phyloP scores from a whole-genome alignment of 2,329 filamentous ascomycete genomes.

The Ophiostoma perfectum region DNA sequence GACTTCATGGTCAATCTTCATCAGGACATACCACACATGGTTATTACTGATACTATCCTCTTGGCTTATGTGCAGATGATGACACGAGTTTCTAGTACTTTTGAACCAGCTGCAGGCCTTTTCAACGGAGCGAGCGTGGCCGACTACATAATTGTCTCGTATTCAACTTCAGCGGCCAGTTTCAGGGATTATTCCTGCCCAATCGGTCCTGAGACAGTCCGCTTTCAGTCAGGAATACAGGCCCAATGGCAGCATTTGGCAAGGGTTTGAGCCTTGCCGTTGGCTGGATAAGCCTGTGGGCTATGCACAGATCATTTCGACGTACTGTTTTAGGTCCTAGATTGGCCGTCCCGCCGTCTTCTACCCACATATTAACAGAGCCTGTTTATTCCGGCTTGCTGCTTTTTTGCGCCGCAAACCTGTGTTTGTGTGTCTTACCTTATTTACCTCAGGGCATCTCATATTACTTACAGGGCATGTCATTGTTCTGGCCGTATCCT shows the following conservation, averaged over 20 bases:
- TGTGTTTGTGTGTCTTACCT: too few relatives aligned
- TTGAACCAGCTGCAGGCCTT: background rate
- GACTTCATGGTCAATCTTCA: background rate
- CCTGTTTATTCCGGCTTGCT: too few relatives aligned
- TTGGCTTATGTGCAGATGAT: background rate
- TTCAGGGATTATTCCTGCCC: constrained; percentile 30
- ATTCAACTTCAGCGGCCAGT: background rate
- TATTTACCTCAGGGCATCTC: background rate
- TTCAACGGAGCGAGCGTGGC: background rate
- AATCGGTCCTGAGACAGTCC: constrained; percentile 33
- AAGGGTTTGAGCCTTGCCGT: constrained; percentile 29
- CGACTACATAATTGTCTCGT: background rate
- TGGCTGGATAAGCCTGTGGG: constrained; percentile 29
- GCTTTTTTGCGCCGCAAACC: too few relatives aligned
- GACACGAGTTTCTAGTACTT: background rate
- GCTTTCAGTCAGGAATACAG: constrained; percentile 34
- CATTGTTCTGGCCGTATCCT: background rate
- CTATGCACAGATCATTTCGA: background rate
- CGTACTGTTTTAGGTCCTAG: background rate
- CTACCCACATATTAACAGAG: too few relatives aligned
- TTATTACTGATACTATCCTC: background rate
- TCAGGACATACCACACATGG: background rate
- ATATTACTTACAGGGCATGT: background rate
- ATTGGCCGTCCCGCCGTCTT: background rate
- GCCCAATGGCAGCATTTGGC: constrained; percentile 34